Evolutionary conservation across 768 basidiomycete genomes (phyloP).

Genomic region (Tulasnella sp.): DNA sequence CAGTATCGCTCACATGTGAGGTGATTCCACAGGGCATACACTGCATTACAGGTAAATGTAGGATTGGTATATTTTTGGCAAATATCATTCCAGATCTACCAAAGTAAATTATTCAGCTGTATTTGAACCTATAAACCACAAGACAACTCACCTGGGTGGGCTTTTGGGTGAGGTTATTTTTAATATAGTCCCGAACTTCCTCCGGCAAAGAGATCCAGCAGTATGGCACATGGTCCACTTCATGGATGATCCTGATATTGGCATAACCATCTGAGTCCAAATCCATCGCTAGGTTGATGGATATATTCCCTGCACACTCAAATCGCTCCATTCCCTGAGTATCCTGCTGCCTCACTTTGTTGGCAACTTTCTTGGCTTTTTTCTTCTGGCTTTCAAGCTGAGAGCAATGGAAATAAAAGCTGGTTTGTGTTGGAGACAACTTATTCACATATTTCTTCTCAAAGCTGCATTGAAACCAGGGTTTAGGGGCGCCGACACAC

Average conservation of each 20-base stretch:
- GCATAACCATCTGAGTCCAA: constrained; percentile 1
- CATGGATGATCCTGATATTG: constrained; percentile 19
- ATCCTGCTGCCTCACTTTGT: constrained; percentile 22
- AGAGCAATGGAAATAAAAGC: constrained; percentile 20
- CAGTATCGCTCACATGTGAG: background rate
- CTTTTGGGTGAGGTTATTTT: constrained; percentile 5
- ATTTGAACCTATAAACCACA: background rate
- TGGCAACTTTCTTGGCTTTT: constrained; percentile 14
- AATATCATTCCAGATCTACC: constrained; percentile 7
- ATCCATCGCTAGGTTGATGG: constrained; percentile 10
- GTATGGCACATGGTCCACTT: constrained; percentile 23
- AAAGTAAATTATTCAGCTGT: background rate
- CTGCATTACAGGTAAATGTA: background rate
- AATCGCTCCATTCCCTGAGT: constrained; percentile 24
- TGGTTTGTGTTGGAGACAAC: constrained; percentile 13
- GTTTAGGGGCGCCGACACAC: background rate
- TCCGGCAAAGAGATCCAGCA: constrained; percentile 21
- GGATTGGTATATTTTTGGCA: background rate
- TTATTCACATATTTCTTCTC: constrained; percentile 16
- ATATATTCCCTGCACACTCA: constrained; percentile 24
- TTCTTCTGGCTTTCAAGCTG: constrained; percentile 18
- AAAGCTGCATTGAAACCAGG: background rate
- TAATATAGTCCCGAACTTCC: constrained; percentile 16
- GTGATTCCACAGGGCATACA: constrained; percentile 20
- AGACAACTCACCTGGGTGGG: constrained; percentile 17